Conservation (phyloP, 768 basidiomycete species). For the Collybia sordida region DNA sequence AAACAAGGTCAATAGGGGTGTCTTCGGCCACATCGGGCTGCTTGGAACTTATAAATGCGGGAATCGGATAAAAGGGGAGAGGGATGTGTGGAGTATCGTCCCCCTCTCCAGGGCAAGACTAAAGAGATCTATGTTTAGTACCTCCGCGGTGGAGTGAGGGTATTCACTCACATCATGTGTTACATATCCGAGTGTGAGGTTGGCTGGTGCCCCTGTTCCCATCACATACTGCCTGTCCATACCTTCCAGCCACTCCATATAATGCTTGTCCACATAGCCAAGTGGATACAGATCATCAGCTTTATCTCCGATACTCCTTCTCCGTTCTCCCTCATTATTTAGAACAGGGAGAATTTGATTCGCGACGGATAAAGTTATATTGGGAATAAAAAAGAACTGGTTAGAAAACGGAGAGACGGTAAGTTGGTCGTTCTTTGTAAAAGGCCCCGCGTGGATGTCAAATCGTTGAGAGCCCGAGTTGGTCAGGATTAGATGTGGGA, state of each 20-base stretch:
- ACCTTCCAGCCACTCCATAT: slow-evolving; percentile 55
- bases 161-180: slow-evolving; percentile 56
- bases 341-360: slow-evolving; percentile 51
- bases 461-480: slow-evolving; percentile 68
- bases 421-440: slow-evolving; percentile 81
- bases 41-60: slow-evolving; percentile 59
- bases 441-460: slow-evolving; percentile 65
- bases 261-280: slow-evolving; percentile 52
- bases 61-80: slow-evolving; percentile 51
- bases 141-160: background rate
- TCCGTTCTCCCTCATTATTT: slow-evolving; percentile 44
- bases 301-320: slow-evolving; percentile 31
- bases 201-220: slow-evolving; percentile 41
- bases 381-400: slow-evolving; percentile 59
- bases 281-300: slow-evolving; percentile 41
- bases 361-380: slow-evolving; percentile 51
- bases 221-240: slow-evolving; percentile 44
- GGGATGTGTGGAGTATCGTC: slow-evolving; percentile 72
- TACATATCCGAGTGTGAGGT: slow-evolving; percentile 74
- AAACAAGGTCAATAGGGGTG: slow-evolving; percentile 70
- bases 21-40: slow-evolving; percentile 48
- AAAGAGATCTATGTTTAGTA: background rate
- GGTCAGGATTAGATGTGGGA: slow-evolving; percentile 63
- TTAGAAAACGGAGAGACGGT: slow-evolving; percentile 72
- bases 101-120: slow-evolving; percentile 73